Percentiles rank a stretch among this genome's conserved stretches.
Conservation (phyloP, 1,139 yeast genomes). For the Hemisphaericaspora xylofermentans region DNA sequence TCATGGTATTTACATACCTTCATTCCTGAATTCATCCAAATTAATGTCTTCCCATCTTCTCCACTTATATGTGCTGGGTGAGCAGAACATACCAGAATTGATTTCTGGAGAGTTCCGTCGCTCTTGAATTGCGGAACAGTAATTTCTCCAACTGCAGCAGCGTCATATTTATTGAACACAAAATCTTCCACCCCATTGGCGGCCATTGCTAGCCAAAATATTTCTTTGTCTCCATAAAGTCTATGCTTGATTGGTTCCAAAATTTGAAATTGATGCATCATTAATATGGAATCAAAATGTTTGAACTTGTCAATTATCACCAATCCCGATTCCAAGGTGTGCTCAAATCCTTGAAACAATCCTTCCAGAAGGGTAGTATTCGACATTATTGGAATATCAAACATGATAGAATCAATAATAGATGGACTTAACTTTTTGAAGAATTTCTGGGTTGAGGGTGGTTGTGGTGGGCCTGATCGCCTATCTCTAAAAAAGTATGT, state of each 20-base stretch:
- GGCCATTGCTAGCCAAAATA: slow-evolving; percentile 35
- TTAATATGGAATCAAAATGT: slow-evolving; percentile 29
- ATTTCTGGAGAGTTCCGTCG: slow-evolving; percentile 19
- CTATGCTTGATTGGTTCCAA: slow-evolving; percentile 23
- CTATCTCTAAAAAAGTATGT: slow-evolving; percentile 52
- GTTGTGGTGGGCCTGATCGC: slow-evolving; percentile 24
- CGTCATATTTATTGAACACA: slow-evolving; percentile 26
- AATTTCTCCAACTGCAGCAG: slow-evolving; percentile 31
- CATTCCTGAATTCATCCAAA: slow-evolving; percentile 37
- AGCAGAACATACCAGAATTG: slow-evolving; percentile 40
- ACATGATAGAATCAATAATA: slow-evolving; percentile 27
- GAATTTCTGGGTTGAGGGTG: slow-evolving; percentile 28
- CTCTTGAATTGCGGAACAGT: slow-evolving; percentile 20
- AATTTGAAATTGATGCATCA: slow-evolving; percentile 31
- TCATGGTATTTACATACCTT: slow-evolving; percentile 29
- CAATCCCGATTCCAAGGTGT: slow-evolving; percentile 35
- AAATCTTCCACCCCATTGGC: slow-evolving; percentile 32
- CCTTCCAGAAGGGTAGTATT: slow-evolving; percentile 20
- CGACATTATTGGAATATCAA: slow-evolving; percentile 32
- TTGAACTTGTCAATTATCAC: slow-evolving; percentile 27
- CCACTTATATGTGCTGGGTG: slow-evolving; percentile 45
- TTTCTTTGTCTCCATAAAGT: slow-evolving; percentile 35
- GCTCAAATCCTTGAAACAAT: slow-evolving; percentile 30
- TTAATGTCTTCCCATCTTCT: slow-evolving; percentile 27
- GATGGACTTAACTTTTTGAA: slow-evolving; percentile 32